These are phyloP conservation scores for Dryadomyces quercus-mongolicae DNA, from an alignment of 2,329 filamentous ascomycete species.

Conservation along the genomic window DNA sequence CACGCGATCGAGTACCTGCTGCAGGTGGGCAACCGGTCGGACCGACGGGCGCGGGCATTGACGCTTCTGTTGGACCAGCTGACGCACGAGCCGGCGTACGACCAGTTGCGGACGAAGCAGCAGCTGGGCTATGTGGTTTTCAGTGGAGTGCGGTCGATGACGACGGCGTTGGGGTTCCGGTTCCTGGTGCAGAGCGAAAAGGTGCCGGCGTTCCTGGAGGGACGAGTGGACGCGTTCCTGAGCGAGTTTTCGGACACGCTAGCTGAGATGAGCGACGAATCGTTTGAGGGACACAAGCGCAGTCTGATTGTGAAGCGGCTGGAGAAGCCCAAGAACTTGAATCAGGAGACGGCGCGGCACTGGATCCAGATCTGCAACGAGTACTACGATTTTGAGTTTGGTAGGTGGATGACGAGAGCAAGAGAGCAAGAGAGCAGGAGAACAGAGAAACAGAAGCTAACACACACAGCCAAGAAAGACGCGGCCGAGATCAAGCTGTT, in stretches of 20 bases:
- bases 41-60: conserved; percentile 62
- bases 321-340: conserved; percentile 86
- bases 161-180: conserved; percentile 74
- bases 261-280: conserved; percentile 63
- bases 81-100: conserved; percentile 84
- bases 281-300: conserved; percentile 85
- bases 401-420: conserved; percentile 35
- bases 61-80: conserved; percentile 78
- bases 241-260: conserved; percentile 52
- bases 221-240: conserved; percentile 78
- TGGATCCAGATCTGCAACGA: conserved; percentile 80
- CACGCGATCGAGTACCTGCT: conserved; percentile 74
- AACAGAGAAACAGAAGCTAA: neutral
- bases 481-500: conserved; percentile 61
- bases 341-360: conserved; percentile 69
- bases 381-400: conserved; percentile 78
- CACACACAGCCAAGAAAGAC: conserved; percentile 53
- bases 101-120: conserved; percentile 91
- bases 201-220: conserved; percentile 70
- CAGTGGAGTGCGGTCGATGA: conserved; percentile 57
- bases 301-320: conserved; percentile 77
- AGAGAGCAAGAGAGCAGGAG: neutral
- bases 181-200: conserved; percentile 92
- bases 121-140: conserved; percentile 96
- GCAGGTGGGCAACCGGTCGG: conserved; percentile 54